Conservation (phyloP, 371 early-diverging fungal species). For the Mortierella sp. region DNA sequence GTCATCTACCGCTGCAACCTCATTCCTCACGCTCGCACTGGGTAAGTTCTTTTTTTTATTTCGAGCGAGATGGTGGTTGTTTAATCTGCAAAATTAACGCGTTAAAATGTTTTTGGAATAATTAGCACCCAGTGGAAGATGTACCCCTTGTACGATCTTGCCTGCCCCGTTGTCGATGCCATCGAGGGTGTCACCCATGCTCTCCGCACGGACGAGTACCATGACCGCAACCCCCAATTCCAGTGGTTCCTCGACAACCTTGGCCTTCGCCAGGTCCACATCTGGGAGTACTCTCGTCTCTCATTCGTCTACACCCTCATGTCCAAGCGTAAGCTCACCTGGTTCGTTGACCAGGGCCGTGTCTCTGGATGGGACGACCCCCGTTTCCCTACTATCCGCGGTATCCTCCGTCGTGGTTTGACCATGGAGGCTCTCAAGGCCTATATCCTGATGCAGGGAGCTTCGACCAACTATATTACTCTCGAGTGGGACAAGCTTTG, state of each 20-base stretch:
- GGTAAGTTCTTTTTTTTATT: slow-evolving; percentile 48
- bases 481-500: slow-evolving; percentile 99
- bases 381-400: slow-evolving; percentile 99
- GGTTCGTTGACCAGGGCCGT: slow-evolving; percentile 94
- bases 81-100: not conserved
- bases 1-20: slow-evolving; percentile 98
- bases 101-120: not conserved
- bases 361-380: slow-evolving; percentile 99
- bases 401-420: slow-evolving; percentile 98
- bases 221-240: slow-evolving; percentile 99
- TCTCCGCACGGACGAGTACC: slow-evolving; percentile 99
- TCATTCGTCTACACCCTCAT: slow-evolving; percentile 99
- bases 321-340: slow-evolving; percentile 99
- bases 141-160: slow-evolving; percentile 99
- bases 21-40: slow-evolving; percentile 96
- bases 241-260: slow-evolving; percentile 98
- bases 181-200: slow-evolving; percentile 99
- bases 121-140: slow-evolving; percentile 91
- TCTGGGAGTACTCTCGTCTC: slow-evolving; percentile 95
- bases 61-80: not conserved
- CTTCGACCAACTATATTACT: slow-evolving; percentile 94
- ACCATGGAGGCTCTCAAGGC: slow-evolving; percentile 98
- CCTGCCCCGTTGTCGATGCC: slow-evolving; percentile 99
- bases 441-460: slow-evolving; percentile 99
- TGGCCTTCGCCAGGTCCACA: slow-evolving; percentile 88